Conservation (phyloP, 1,284 basidiomycete species). For the Pterula multifida region DNA sequence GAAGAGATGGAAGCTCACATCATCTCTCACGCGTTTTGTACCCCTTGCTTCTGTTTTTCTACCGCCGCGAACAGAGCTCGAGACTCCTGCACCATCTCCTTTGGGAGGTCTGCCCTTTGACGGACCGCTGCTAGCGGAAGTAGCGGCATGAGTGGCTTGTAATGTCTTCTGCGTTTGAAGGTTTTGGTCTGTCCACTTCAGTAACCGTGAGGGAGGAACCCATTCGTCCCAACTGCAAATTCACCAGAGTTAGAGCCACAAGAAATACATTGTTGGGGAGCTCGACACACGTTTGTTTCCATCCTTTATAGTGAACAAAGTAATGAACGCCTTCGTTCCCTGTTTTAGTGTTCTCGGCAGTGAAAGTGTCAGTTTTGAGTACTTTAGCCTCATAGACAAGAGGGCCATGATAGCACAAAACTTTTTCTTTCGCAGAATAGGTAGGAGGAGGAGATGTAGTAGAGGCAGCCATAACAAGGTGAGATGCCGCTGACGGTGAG, state of each 20-base stretch:
- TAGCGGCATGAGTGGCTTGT: slow-evolving; percentile 11
- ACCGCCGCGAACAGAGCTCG: slow-evolving; percentile 27
- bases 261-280: no score
- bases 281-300: slow-evolving; percentile 89
- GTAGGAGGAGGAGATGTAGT: slow-evolving; percentile 2
- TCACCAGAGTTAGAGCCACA: no score
- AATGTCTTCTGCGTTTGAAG: slow-evolving; percentile 62
- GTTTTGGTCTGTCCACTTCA: slow-evolving; percentile 84
- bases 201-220: slow-evolving; percentile 75
- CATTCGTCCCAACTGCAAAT: slow-evolving; percentile 94
- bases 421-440: slow-evolving; percentile 52
- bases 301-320: slow-evolving; percentile 97
- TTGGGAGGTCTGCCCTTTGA: slow-evolving; percentile 24
- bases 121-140: slow-evolving; percentile 18
- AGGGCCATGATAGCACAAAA: slow-evolving; percentile 90
- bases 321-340: slow-evolving; percentile 74
- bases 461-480: not conserved
- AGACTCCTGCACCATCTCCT: slow-evolving; percentile 23
- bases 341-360: slow-evolving; percentile 55
- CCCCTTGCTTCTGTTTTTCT: slow-evolving; percentile 42
- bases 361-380: slow-evolving; percentile 70
- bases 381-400: slow-evolving; percentile 94
- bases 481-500: no score
- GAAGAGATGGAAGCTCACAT: slow-evolving; percentile 25
- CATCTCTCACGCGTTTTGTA: slow-evolving; percentile 50